A percentile compares a stretch with the other conserved stretches of the same genome.
Conservation (phyloP, 495 filamentous ascomycete species). For the Penicillium pancosmium region DNA sequence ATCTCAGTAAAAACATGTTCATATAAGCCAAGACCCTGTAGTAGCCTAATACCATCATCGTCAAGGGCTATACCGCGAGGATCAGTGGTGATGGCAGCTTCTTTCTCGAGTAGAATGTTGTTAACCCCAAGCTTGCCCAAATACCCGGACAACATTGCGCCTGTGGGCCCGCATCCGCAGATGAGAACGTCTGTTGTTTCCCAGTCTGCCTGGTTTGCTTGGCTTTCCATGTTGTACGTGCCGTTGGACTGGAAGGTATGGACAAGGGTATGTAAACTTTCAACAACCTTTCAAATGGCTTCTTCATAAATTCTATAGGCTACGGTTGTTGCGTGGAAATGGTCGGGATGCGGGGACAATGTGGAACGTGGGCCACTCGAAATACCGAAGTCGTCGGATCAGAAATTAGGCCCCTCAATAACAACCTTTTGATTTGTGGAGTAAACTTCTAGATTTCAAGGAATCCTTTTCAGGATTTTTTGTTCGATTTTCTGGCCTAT, state of each 20-base stretch:
- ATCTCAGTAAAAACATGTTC: conserved; percentile 39
- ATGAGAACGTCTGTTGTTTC: conserved; percentile 44
- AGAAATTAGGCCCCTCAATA: background rate
- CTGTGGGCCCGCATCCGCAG: conserved; percentile 42
- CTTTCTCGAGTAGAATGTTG: conserved; percentile 47
- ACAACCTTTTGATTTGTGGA: background rate
- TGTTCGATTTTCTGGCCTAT: too few relatives aligned
- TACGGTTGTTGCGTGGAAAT: too few relatives aligned
- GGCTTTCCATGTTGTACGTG: background rate
- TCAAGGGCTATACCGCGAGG: conserved; percentile 55
- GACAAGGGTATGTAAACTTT: background rate
- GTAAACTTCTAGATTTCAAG: background rate
- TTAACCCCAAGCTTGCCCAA: conserved; percentile 27
- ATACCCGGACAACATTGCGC: conserved; percentile 41
- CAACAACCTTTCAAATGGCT: background rate
- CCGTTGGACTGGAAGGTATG: background rate
- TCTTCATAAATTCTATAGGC: background rate
- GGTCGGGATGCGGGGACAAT: background rate
- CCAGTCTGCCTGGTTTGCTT: conserved; percentile 11
- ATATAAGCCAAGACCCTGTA: conserved; percentile 49
- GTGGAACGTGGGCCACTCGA: background rate
- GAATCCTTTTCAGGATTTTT: too few relatives aligned
- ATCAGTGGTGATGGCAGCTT: conserved; percentile 48
- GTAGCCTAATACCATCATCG: conserved; percentile 51
- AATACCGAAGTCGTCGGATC: background rate